A percentile compares a stretch with the other conserved stretches of the same genome.
These are phyloP conservation scores for Psilocybe cubensis DNA, from an alignment of 768 basidiomycete genomes.

Conservation along the genomic window DNA sequence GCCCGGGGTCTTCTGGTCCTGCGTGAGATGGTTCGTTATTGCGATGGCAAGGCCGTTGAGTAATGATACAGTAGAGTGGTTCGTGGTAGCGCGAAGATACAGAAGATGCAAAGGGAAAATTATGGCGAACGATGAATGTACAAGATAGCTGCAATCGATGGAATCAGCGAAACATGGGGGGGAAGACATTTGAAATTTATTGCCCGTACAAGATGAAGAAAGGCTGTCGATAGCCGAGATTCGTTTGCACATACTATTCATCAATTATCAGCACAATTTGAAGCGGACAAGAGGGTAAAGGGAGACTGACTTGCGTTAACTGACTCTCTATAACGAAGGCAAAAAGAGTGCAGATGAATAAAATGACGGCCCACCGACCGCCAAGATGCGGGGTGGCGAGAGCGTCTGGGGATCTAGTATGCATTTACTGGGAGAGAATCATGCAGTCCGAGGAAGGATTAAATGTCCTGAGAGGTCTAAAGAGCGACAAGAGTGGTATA, in stretches of 20 bases:
- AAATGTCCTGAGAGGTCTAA: neutral
- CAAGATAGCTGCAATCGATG: conserved; percentile 65
- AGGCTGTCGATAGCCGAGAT: conserved; percentile 80
- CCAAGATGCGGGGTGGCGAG: conserved; percentile 40
- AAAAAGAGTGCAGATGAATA: conserved; percentile 65
- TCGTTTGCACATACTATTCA: conserved; percentile 76
- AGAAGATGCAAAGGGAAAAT: conserved; percentile 84
- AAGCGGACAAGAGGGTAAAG: neutral
- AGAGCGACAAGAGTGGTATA: neutral
- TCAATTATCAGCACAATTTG: conserved; percentile 9
- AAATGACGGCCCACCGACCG: conserved; percentile 48
- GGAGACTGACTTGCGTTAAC: conserved; percentile 66
- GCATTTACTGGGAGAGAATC: conserved; percentile 6
- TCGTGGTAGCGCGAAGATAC: conserved; percentile 56
- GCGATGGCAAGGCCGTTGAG: conserved; percentile 54
- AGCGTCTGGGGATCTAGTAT: conserved; percentile 21
- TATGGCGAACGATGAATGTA: conserved; percentile 80
- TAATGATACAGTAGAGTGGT: conserved; percentile 51
- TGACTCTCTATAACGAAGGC: conserved; percentile 82
- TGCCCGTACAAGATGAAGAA: conserved; percentile 88
- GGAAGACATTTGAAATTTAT: neutral
- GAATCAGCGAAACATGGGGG: neutral
- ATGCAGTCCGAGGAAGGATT: neutral
- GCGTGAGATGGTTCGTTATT: conserved; percentile 50
- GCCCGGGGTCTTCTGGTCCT: conserved; percentile 33